Evolutionary conservation across 2,329 filamentous ascomycete species (phyloP), one percentile per base, ranked within the genome.

Genomic region (Alternaria sp.): DNA sequence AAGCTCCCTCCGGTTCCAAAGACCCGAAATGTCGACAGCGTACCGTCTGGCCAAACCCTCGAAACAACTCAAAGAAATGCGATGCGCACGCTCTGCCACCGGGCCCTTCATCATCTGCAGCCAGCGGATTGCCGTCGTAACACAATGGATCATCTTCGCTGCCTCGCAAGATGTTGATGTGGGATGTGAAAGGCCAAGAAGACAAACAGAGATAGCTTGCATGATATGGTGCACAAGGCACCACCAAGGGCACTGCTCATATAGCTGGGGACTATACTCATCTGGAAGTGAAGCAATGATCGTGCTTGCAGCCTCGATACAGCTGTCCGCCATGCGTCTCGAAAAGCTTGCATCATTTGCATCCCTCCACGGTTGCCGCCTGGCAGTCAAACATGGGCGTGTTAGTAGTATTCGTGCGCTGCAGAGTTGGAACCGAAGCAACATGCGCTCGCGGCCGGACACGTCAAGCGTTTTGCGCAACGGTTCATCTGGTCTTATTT

Each of bases 241-340:
- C 79, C 79, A 81, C 80, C 80, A 82, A 3, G 80, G 80, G 2
- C 74, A 74, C 22, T 73, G 67, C 36, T 74, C 59, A 54, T 80
- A 79, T 6, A 76, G 50, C 34, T 73, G 54, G 11, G 75, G 59
- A 57, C 72, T 65, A 2, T 72, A 66, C 52, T 75, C 67, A 20
- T 77, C 72, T 3, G 78, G 79, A 5, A 82, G 65, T n/a, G 80
- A 60, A 18, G 75, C 69, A 6, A 78, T 51, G 32, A 78, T 64
- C 3, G 65, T 67, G 50, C 69, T 73, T 2, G 80, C 80, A n/a
- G 80, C 74, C 12, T 76, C 68, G 8, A 82, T 63, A 59, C 79
- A 81, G 7, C 69, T 69, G 5, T 61, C 55, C 7, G 80, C 77
- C 64, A 74, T 77, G 7, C 72, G 68, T 8, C 54, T 63, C 32